A percentile compares a stretch with the other conserved stretches of the same genome.
phyloP scores from a whole-genome alignment of 2,329 filamentous ascomycete species.

The Apiospora sp. region DNA sequence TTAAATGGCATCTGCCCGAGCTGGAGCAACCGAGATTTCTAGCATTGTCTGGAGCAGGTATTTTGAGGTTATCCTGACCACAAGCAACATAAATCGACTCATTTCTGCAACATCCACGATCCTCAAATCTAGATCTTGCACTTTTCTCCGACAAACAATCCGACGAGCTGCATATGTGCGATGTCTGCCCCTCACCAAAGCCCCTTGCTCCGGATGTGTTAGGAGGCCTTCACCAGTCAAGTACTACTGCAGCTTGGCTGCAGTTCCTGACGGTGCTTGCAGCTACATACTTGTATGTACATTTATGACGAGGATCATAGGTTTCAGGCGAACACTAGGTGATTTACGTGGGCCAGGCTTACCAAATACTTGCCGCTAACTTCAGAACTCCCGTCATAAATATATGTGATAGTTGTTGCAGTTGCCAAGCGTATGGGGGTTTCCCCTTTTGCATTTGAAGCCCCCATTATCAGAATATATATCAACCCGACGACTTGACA shows the following conservation, averaged over 20 bases:
- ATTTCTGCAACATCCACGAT: constrained; percentile 19
- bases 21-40: neutral
- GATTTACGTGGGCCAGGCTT: neutral
- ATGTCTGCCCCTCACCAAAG: neutral
- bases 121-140: constrained; percentile 2
- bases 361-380: neutral
- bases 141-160: constrained; percentile 18
- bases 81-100: neutral
- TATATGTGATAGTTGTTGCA: neutral
- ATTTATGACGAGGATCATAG: constrained; percentile 12
- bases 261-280: neutral
- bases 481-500: neutral
- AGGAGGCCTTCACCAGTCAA: neutral
- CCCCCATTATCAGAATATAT: neutral
- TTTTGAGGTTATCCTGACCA: neutral
- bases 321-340: constrained; percentile 16
- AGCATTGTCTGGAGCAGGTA: neutral
- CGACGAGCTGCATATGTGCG: constrained; percentile 14
- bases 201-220: constrained; percentile 6
- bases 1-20: neutral
- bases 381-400: neutral
- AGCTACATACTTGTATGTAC: neutral
- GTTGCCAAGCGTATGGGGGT: neutral
- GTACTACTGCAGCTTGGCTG: constrained; percentile 20
- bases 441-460: neutral